A percentile compares a stretch with the other conserved stretches of the same genome.
phyloP scores from a whole-genome alignment of 768 basidiomycete genomes.

The Harrya chromipes region DNA sequence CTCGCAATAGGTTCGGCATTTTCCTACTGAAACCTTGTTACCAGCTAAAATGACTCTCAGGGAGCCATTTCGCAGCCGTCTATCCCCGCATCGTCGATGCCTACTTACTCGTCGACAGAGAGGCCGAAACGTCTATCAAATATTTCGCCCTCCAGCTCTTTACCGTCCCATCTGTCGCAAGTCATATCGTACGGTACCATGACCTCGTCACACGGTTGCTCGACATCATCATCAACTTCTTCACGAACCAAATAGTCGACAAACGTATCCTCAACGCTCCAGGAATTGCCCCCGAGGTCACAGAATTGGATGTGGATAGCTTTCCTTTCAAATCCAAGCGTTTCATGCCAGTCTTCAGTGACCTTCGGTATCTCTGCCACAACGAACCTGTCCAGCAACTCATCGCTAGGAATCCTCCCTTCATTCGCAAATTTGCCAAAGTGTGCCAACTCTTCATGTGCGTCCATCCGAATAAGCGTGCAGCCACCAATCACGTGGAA shows the following conservation, averaged over 20 bases:
- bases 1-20: conserved; percentile 65
- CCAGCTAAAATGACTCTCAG: conserved; percentile 37
- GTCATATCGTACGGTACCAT: conserved; percentile 71
- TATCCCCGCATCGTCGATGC: conserved; percentile 88
- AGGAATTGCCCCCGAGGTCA: conserved; percentile 14
- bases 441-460: conserved; percentile 92
- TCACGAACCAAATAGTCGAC: conserved; percentile 83
- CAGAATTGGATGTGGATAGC: conserved; percentile 71
- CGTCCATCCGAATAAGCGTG: conserved; percentile 87
- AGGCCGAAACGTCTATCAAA: conserved; percentile 93
- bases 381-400: conserved; percentile 76
- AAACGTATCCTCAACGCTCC: conserved; percentile 53
- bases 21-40: neutral
- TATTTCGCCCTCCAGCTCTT: conserved; percentile 92
- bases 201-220: conserved; percentile 74
- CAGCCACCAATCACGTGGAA: conserved; percentile 80
- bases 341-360: conserved; percentile 93
- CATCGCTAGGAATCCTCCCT: conserved; percentile 65
- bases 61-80: conserved; percentile 77
- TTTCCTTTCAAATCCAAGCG: conserved; percentile 92
- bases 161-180: conserved; percentile 83
- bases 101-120: conserved; percentile 89
- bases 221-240: conserved; percentile 84
- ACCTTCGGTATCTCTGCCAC: conserved; percentile 82
- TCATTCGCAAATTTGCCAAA: conserved; percentile 67